These are phyloP conservation scores for Torulaspora globosa DNA, from an alignment of 1,139 yeast genomes.

Conservation along the genomic window DNA sequence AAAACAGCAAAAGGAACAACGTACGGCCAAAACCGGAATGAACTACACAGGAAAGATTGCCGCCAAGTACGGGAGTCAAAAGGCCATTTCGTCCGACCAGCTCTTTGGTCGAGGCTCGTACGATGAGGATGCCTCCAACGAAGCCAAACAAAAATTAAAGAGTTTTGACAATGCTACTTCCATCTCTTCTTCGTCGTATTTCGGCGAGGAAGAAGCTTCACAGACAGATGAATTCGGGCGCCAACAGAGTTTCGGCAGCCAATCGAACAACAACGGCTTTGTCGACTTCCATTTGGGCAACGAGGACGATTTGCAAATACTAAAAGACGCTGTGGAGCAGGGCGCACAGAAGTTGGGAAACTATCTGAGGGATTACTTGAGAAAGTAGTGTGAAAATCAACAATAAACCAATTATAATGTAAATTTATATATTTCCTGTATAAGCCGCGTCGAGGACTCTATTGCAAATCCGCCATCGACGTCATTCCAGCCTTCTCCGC, in stretches of 20 bases:
- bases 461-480: neutral
- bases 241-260: conserved; percentile 1
- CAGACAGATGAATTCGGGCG: conserved; percentile 36
- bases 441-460: conserved; percentile 1
- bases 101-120: conserved; percentile 84
- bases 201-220: conserved; percentile 71
- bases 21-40: conserved; percentile 42
- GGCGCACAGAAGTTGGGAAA: conserved; percentile 88
- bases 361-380: conserved; percentile 76
- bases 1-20: conserved; percentile 40
- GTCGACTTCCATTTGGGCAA: conserved; percentile 53
- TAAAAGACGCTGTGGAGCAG: conserved; percentile 90
- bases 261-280: conserved; percentile 36
- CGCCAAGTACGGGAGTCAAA: conserved; percentile 79
- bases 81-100: conserved; percentile 94
- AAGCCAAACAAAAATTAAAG: conserved; percentile 75
- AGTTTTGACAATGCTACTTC: conserved; percentile 81
- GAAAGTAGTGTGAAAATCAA: conserved; percentile 33
- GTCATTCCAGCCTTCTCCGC: conserved; percentile 34
- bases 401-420: conserved; percentile 4
- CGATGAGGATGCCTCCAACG: conserved; percentile 72
- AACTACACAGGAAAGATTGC: conserved; percentile 66
- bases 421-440: conserved; percentile 6
- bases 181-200: conserved; percentile 87
- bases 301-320: conserved; percentile 79